Evolutionary conservation across 306 rosid species (phyloP).

Genomic region (Trifolium fragiferum): DNA sequence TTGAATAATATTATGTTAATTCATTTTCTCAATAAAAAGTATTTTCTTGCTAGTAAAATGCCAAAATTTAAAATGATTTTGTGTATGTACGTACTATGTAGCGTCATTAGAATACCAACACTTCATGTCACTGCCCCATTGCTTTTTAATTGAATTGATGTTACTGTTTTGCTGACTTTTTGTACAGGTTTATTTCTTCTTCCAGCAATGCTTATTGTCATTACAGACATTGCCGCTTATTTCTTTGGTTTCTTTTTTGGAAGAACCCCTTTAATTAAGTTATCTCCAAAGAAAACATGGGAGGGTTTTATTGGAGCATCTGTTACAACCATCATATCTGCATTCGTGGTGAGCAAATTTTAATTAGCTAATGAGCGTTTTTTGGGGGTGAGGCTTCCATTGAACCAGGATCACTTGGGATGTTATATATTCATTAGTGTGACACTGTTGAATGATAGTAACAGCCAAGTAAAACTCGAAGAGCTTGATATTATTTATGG

Average conservation of each 20-base stretch:
- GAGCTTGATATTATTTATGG: constrained; percentile 29
- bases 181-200: constrained; percentile 98
- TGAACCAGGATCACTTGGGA: constrained; percentile 26
- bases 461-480: constrained; percentile 34
- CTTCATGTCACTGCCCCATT: neutral
- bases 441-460: constrained; percentile 30
- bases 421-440: constrained; percentile 18
- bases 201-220: constrained; percentile 92
- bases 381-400: constrained; percentile 4
- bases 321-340: constrained; percentile 86
- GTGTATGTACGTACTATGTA: neutral
- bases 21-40: neutral
- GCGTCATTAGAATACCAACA: constrained; percentile 4
- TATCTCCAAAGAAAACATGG: constrained; percentile 99
- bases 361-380: constrained; percentile 31
- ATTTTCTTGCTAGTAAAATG: constrained; percentile 16
- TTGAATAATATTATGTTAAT: constrained; percentile 23
- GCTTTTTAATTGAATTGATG: constrained; percentile 35
- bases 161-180: constrained; percentile 27
- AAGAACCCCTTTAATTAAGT: constrained; percentile 92
- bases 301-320: constrained; percentile 99
- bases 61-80: constrained; percentile 14
- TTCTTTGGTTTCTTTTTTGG: constrained; percentile 94
- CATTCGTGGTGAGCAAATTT: constrained; percentile 79
- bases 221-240: constrained; percentile 96